Evolutionary conservation across 441 rosid genomes (phyloP).

Genomic region (Dalechampia spathulata): DNA sequence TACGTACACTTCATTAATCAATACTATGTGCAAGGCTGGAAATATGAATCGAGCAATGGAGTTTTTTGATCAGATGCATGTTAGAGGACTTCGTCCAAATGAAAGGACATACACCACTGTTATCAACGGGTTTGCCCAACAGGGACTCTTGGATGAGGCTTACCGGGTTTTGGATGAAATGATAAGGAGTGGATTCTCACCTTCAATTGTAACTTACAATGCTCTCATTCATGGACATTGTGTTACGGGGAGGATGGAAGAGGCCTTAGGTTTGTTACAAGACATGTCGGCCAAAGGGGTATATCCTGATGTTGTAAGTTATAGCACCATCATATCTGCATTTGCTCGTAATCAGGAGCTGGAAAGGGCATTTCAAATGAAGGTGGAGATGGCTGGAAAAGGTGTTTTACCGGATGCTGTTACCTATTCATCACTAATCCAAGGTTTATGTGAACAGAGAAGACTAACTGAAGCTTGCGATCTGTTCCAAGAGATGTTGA

Average conservation of each 20-base stretch:
- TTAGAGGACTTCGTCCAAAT: slow-evolving; percentile 67
- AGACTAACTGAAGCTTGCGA: slow-evolving; percentile 66
- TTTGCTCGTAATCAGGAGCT: slow-evolving; percentile 51
- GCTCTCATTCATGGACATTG: slow-evolving; percentile 73
- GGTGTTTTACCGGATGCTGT: slow-evolving; percentile 56
- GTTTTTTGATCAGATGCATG: slow-evolving; percentile 74
- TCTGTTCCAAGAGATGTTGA: slow-evolving; percentile 67
- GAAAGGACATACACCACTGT: slow-evolving; percentile 75
- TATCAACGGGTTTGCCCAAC: slow-evolving; percentile 73
- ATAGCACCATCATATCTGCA: slow-evolving; percentile 71
- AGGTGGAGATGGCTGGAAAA: slow-evolving; percentile 53
- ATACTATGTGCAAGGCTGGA: slow-evolving; percentile 69
- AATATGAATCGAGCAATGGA: slow-evolving; percentile 73
- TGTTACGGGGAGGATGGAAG: slow-evolving; percentile 53
- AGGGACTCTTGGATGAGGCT: slow-evolving; percentile 62
- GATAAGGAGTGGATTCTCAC: slow-evolving; percentile 54
- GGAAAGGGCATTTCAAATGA: slow-evolving; percentile 54
- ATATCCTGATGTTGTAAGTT: slow-evolving; percentile 69
- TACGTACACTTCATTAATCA: slow-evolving; percentile 75
- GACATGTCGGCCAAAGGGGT: slow-evolving; percentile 54
- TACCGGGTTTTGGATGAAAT: slow-evolving; percentile 51
- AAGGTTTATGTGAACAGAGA: slow-evolving; percentile 62
- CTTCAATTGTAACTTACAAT: slow-evolving; percentile 76
- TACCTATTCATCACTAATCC: slow-evolving; percentile 64
- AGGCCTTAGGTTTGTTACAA: slow-evolving; percentile 40